These are phyloP conservation scores for Penicillium sp. DNA, from an alignment of 2,329 filamentous ascomycete genomes.

Conservation along the genomic window DNA sequence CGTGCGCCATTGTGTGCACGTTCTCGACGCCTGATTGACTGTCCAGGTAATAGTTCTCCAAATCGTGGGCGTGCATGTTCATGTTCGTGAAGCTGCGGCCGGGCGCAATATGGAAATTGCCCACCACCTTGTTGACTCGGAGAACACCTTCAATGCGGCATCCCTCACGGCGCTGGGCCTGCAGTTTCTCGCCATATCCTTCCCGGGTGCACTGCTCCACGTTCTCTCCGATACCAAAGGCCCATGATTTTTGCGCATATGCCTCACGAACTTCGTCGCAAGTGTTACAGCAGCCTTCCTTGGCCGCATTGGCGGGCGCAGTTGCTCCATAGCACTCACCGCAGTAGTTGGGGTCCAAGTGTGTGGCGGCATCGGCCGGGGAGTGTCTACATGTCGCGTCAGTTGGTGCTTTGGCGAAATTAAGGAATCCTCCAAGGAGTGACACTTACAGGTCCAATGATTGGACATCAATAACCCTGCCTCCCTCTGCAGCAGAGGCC, in stretches of 20 bases:
- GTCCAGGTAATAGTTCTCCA: slow-evolving; percentile 89
- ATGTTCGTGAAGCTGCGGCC: slow-evolving; percentile 94
- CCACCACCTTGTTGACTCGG: slow-evolving; percentile 96
- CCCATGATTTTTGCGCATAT: slow-evolving; percentile 86
- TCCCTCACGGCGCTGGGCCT: slow-evolving; percentile 84
- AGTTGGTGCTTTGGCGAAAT: not conserved
- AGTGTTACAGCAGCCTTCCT: slow-evolving; percentile 92
- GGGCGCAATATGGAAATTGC: slow-evolving; percentile 97
- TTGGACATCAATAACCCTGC: slow-evolving; percentile 70
- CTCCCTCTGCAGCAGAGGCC: slow-evolving; percentile 69
- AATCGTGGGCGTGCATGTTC: slow-evolving; percentile 96
- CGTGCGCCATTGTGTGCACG: slow-evolving; percentile 84
- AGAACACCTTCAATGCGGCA: slow-evolving; percentile 91
- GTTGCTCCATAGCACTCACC: slow-evolving; percentile 88
- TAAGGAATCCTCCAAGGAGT: not conserved
- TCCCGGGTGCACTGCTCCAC: slow-evolving; percentile 96
- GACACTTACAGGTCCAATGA: slow-evolving; percentile 65
- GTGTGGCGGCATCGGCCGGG: slow-evolving; percentile 66
- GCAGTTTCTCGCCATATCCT: slow-evolving; percentile 86
- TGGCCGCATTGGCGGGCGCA: slow-evolving; percentile 68
- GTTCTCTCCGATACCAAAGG: slow-evolving; percentile 85
- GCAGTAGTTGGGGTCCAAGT: slow-evolving; percentile 90
- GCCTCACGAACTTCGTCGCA: slow-evolving; percentile 96
- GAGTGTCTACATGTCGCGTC: slow-evolving; percentile 55
- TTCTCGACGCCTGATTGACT: slow-evolving; percentile 54